Percentiles rank a stretch among this genome's conserved stretches.
Conservation (phyloP, 495 filamentous ascomycete species). For the Wilcoxina mikolae region DNA sequence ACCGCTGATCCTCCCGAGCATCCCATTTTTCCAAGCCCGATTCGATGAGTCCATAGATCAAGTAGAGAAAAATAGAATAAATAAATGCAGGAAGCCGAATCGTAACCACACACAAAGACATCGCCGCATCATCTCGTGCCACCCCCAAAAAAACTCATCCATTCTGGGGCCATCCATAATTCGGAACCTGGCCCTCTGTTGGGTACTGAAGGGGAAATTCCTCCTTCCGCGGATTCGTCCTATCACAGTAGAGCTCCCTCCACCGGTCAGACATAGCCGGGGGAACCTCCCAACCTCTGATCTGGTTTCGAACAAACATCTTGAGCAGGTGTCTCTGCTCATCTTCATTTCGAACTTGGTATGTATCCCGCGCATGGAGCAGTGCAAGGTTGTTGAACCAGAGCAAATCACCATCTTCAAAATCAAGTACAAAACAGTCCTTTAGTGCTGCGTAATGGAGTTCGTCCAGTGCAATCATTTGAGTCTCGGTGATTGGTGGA, state of each 20-base stretch:
- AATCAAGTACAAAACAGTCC: constrained; percentile 28
- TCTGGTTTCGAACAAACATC: background rate
- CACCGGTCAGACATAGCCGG: background rate
- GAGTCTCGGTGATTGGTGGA: constrained; percentile 26
- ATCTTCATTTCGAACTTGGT: constrained; percentile 21
- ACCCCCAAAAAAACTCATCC: background rate
- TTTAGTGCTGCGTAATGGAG: constrained; percentile 27
- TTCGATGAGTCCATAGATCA: background rate
- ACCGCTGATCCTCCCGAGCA: too few species aligned
- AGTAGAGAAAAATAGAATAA: background rate
- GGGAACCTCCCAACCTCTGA: background rate
- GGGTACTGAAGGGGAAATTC: background rate
- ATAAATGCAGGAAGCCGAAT: background rate
- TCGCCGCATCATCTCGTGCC: background rate
- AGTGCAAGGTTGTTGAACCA: constrained; percentile 49
- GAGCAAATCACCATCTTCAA: constrained; percentile 44
- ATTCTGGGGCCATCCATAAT: background rate
- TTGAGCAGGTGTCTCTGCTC: background rate
- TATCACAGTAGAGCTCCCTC: background rate
- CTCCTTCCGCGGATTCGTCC: background rate
- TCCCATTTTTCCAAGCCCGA: background rate
- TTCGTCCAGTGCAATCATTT: constrained; percentile 30
- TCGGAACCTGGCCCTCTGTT: background rate
- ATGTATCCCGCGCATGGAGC: constrained; percentile 43
- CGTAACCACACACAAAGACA: background rate